Percentiles rank a stretch among this genome's conserved stretches.
These are phyloP conservation scores for Stagonosporopsis tanaceti DNA, from an alignment of 2,329 filamentous ascomycete genomes.

Conservation along the genomic window DNA sequence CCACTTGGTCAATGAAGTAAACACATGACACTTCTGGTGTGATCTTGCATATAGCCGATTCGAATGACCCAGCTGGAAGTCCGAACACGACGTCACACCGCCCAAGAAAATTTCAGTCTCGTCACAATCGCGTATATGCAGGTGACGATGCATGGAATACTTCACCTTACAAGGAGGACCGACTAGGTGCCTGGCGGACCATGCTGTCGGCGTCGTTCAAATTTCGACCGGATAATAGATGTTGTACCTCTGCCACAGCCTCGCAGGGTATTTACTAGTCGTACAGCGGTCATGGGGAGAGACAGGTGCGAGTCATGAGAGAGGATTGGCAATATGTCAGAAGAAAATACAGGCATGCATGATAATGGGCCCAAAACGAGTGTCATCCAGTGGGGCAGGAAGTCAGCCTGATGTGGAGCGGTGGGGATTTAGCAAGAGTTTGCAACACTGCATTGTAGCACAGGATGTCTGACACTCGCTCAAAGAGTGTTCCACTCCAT, in stretches of 20 bases:
- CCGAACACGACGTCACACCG: not conserved
- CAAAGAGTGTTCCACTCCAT: not conserved
- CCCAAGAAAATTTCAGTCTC: not conserved
- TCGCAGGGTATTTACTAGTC: not conserved
- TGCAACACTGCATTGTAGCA: not conserved
- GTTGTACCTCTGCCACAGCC: not conserved
- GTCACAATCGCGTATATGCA: not conserved
- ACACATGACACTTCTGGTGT: not conserved
- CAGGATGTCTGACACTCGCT: not conserved
- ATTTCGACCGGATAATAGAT: slow-evolving; percentile 13
- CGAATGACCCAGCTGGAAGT: not conserved
- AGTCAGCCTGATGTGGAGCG: not conserved
- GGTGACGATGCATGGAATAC: slow-evolving; percentile 10
- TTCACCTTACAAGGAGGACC: not conserved
- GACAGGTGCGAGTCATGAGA: not conserved
- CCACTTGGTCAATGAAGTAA: not conserved
- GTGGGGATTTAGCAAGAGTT: not conserved
- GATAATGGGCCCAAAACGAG: not conserved
- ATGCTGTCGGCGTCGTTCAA: not conserved
- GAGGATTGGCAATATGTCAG: not conserved
- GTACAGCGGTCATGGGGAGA: not conserved
- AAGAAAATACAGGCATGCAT: not conserved
- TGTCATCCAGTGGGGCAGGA: not conserved
- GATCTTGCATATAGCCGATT: not conserved
- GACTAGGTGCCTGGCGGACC: not conserved